Evolutionary conservation across 1,139 yeast genomes (phyloP).

Genomic region (Blastobotrys persicus): DNA sequence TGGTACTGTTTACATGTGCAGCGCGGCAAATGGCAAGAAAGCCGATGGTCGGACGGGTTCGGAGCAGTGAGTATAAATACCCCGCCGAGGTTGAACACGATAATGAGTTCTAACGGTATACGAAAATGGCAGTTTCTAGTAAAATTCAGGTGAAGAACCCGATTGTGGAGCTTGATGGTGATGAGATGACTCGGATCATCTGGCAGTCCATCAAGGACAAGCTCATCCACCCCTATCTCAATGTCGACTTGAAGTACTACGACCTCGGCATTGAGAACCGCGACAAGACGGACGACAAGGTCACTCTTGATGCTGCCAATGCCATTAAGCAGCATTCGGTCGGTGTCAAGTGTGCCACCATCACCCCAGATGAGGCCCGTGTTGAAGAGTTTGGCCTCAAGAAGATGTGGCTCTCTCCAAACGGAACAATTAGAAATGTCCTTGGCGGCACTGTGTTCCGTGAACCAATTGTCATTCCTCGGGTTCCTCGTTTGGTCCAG

Average conservation of each 20-base stretch:
- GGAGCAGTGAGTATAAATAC: background rate
- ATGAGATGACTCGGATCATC: conserved; percentile 91
- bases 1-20: background rate
- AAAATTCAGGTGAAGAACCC: conserved; percentile 86
- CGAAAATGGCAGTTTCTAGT: conserved; percentile 19
- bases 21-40: background rate
- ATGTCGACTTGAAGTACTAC: conserved; percentile 86
- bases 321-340: conserved; percentile 88
- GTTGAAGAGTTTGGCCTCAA: conserved; percentile 85
- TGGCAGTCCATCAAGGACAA: conserved; percentile 80
- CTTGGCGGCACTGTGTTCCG: conserved; percentile 96
- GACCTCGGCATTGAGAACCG: conserved; percentile 84
- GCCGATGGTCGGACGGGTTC: background rate
- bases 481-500: conserved; percentile 85
- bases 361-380: conserved; percentile 97
- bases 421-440: conserved; percentile 93
- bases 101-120: no score
- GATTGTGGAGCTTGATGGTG: conserved; percentile 94
- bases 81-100: no score
- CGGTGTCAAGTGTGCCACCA: conserved; percentile 95
- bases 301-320: conserved; percentile 84
- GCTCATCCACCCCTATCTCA: conserved; percentile 79
- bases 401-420: conserved; percentile 97
- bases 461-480: conserved; percentile 89
- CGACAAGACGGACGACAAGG: conserved; percentile 83